Conservation (phyloP, 2,329 filamentous ascomycete species). For the Aureobasidium sp. region DNA sequence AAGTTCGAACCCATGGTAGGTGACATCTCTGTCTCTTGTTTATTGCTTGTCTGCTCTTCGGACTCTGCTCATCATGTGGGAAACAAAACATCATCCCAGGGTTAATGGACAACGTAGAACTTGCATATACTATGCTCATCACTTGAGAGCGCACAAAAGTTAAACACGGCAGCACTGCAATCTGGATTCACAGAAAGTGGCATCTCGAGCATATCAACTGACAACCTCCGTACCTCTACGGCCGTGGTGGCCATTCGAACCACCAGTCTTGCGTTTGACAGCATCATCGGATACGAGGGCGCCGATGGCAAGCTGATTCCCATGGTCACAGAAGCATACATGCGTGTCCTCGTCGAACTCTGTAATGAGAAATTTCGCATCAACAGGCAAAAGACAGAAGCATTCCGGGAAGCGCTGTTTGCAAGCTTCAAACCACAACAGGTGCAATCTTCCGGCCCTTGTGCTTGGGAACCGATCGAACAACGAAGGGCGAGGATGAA, state of each 20-base stretch:
- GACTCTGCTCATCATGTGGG: neutral
- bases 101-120: constrained; percentile 53
- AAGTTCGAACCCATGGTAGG: constrained; percentile 94
- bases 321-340: constrained; percentile 60
- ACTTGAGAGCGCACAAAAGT: constrained; percentile 62
- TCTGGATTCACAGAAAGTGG: constrained; percentile 89
- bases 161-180: constrained; percentile 68
- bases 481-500: constrained; percentile 5
- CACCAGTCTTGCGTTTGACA: constrained; percentile 74
- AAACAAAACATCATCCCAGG: neutral
- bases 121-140: constrained; percentile 80
- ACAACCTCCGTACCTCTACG: constrained; percentile 46
- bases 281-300: constrained; percentile 59
- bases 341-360: constrained; percentile 59
- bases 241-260: constrained; percentile 75
- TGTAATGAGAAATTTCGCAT: constrained; percentile 68
- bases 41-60: neutral
- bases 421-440: constrained; percentile 27
- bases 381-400: constrained; percentile 60
- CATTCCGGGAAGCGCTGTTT: constrained; percentile 53
- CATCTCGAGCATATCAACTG: constrained; percentile 56
- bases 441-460: neutral
- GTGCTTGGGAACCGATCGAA: constrained; percentile 1
- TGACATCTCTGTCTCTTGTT: constrained; percentile 14
- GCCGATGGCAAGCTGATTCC: constrained; percentile 38